Base-by-base conservation (phyloP, 352 stramenopile genomes). In the Phytophthora europaea region DNA sequence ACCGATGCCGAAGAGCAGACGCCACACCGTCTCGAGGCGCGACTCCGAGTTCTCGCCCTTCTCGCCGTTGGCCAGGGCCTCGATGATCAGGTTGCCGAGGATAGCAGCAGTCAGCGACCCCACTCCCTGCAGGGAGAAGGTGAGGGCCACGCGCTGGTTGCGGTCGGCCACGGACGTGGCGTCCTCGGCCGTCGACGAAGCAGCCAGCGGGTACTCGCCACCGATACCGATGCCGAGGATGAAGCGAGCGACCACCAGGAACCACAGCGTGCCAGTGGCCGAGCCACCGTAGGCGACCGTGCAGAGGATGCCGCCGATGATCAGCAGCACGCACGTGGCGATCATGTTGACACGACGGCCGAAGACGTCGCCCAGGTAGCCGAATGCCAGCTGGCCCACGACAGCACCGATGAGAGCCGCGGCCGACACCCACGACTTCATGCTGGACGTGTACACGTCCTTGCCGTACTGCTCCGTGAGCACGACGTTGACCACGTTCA, bases 111-210 rank as follows among this genome's bases (percentile, higher is more conserved):
- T 89, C 12, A 94, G 57, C 13, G 70, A 83, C 23, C 87, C 87
- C 6, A 90, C 76, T 18, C 87, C 84, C 63, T 94, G 87, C 18
- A 94, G 72, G 6, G 84, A 92, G 69, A 94, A 94, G 3, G 83
- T 92, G 7, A 85, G 45, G 2, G 87, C 83, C 38, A 94, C 87
- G 18, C 79, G 72, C 5, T 75, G 34, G 71, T 92, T 94, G 28
- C 87, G 78, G 50, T 87, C 76, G 1, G 77, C 51, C 9, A 87
- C 72, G 26, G 68, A 80, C 1, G 76, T 87, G 13, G 87, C 66
- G 40, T 94, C 87, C 45, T 94, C 87, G 0, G 87, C 87, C 0
- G 87, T 89, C 0, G 87, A 80, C 2, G 75, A 77, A 6, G 86
- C 86, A 8, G 84, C 84, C 0, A 92, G 67, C 2, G 86, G 86